Base-by-base conservation (phyloP, 352 stramenopile genomes). In the Aphanomyces astaci region DNA sequence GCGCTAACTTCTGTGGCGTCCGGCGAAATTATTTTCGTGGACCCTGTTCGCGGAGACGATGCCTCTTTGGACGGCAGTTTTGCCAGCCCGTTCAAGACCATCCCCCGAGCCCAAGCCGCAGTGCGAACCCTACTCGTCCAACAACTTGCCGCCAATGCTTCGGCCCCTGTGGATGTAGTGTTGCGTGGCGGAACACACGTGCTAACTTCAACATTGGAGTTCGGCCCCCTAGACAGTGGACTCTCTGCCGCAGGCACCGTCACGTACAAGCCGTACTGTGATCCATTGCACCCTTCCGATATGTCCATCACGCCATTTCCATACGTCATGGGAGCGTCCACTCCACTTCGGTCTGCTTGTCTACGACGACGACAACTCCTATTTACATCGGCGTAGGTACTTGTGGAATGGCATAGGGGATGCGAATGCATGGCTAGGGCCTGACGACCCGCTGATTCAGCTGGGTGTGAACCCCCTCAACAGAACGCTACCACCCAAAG, bases 261-360 rank as follows among this genome's bases (percentile, higher is more conserved):
- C 55, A 86, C 81, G 36, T 92, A 89, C 62, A 77, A 89, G 69
- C 79, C 84, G 15, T 92, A 82, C 66, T 92, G 84, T 52, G 73
- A 89, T n/a, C 39, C 78, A 2, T 57, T 72, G 13, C 76, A 81
- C 46, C 66, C 64, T 1, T 72, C 72, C 1, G 70, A 73, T 2
- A 76, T 75, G 4, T 82, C 81, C 0, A 33, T 74, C 0, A 63
- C 79, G 22, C 55, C 56, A 13, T 92, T 84, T 36, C 80, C 84
- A 33, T 88, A 90, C 73, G 54, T 53, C 0, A 75, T 72, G 25
- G 63, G 76, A 2, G 32, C 73, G 30, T n/a, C 66, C 3, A 75
- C 74, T 10, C 76, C 78, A 5, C 80, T 78, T 15, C 73, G 84
- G 3, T 67, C 73, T 11, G n/a, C n/a, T n/a, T n/a, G n/a, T n/a